A percentile compares a stretch with the other conserved stretches of the same genome.
These are phyloP conservation scores for Ajuga reptans DNA, from an alignment of 305 asterid genomes.

Conservation along the genomic window DNA sequence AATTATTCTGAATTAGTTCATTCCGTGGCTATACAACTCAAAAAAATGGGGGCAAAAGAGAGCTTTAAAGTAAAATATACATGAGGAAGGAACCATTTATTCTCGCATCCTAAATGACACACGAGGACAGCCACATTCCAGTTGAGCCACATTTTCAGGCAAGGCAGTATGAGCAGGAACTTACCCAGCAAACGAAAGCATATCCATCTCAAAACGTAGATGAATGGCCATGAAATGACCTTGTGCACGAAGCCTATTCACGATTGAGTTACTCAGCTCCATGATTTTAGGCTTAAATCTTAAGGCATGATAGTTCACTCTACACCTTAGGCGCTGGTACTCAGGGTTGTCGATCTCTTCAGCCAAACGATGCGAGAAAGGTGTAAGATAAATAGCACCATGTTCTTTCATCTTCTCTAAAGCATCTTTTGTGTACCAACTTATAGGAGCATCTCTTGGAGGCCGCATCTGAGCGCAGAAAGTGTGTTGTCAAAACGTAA, in stretches of 20 bases:
- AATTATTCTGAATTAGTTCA: background rate
- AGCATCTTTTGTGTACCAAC: slow-evolving; percentile 86
- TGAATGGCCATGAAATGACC: slow-evolving; percentile 96
- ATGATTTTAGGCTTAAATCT: slow-evolving; percentile 80
- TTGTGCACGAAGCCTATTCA: slow-evolving; percentile 70
- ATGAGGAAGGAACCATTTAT: background rate
- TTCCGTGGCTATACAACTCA: slow-evolving; percentile 9
- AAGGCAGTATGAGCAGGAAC: slow-evolving; percentile 19
- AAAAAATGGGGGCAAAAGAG: background rate
- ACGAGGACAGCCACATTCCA: background rate
- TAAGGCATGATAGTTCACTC: slow-evolving; percentile 94
- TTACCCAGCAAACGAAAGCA: slow-evolving; percentile 98
- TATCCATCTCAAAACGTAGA: slow-evolving; percentile 98
- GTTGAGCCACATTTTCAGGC: slow-evolving; percentile 14
- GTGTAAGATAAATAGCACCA: slow-evolving; percentile 90
- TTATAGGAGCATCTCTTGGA: slow-evolving; percentile 87
- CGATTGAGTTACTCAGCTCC: slow-evolving; percentile 80
- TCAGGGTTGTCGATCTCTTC: slow-evolving; percentile 89
- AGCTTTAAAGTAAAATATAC: background rate
- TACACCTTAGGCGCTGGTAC: slow-evolving; percentile 87
- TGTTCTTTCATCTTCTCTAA: slow-evolving; percentile 83
- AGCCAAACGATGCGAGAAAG: slow-evolving; percentile 93
- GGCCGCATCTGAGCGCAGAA: slow-evolving; percentile 60
- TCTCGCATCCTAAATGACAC: background rate
- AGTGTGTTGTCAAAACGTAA: slow-evolving; percentile 21